Evolutionary conservation across 2,329 filamentous ascomycete species (phyloP).

Genomic region (Talaromyces rugulosus): DNA sequence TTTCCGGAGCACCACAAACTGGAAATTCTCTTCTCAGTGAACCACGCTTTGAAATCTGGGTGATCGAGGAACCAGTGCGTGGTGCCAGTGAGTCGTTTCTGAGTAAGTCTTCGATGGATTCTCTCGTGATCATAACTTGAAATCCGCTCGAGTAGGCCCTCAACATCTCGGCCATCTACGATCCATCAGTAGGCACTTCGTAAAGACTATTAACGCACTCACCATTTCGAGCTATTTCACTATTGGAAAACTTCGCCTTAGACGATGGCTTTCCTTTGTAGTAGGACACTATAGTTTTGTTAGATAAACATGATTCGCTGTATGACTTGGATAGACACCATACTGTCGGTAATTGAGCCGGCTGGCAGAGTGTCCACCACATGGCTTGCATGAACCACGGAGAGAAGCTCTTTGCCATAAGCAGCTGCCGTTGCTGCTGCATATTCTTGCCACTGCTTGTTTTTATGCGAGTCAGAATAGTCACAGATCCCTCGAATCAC

Average conservation of each 20-base stretch:
- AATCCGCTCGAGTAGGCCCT: conserved; percentile 8
- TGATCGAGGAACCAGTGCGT: conserved; percentile 17
- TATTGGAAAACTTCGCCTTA: no score
- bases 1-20: conserved; percentile 20
- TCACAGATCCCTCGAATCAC: conserved; percentile 10
- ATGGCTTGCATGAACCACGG: not conserved
- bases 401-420: conserved; percentile 8
- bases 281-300: no score
- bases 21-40: conserved; percentile 11
- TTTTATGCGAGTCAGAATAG: conserved; percentile 10
- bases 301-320: no score
- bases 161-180: no score
- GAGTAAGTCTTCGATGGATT: conserved; percentile 16
- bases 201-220: no score
- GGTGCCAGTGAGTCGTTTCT: conserved; percentile 17
- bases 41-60: conserved; percentile 16
- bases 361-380: not conserved
- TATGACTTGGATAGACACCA: no score
- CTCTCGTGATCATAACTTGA: conserved; percentile 19
- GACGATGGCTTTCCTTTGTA: no score
- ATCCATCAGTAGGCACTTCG: no score
- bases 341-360: no score
- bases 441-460: conserved; percentile 8
- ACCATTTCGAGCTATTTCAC: no score
- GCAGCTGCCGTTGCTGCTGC: conserved; percentile 8